Percentiles rank a stretch among this genome's conserved stretches.
Evolutionary conservation across 2,329 filamentous ascomycete species (phyloP).

Genomic region (Fusarium sp.): DNA sequence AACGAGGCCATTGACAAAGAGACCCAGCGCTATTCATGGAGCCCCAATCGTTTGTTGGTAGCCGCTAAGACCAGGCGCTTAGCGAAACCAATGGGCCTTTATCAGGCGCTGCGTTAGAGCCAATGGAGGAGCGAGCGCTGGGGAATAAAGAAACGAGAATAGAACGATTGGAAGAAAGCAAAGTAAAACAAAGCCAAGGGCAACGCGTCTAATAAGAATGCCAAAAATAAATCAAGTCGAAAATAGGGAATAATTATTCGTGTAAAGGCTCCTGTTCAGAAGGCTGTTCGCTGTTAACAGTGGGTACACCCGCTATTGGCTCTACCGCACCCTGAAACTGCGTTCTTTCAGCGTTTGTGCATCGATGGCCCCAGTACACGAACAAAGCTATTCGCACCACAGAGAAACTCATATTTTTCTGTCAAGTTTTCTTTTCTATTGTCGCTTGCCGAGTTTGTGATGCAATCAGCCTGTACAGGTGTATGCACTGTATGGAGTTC

Average conservation of each 20-base stretch:
- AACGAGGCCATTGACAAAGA: constrained; percentile 6
- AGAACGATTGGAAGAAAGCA: constrained; percentile 7
- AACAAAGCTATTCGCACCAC: neutral
- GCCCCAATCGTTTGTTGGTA: constrained; percentile 36
- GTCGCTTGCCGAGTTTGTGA: too few species aligned
- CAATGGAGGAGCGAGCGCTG: neutral
- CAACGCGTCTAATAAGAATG: neutral
- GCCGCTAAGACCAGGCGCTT: constrained; percentile 36
- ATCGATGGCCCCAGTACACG: too few species aligned
- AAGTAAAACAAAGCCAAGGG: neutral
- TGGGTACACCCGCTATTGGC: neutral
- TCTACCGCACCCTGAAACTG: neutral
- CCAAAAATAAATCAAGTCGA: neutral
- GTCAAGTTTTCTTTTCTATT: too few species aligned
- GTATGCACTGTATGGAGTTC: neutral
- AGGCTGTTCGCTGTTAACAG: neutral
- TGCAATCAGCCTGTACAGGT: neutral
- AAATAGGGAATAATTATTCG: neutral
- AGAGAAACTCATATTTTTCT: too few species aligned
- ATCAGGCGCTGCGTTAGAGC: constrained; percentile 17
- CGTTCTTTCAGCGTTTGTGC: neutral
- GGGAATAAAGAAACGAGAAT: constrained; percentile 22
- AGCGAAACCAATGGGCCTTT: constrained; percentile 36
- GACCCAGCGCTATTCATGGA: constrained; percentile 15
- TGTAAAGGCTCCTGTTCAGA: neutral